Evolutionary conservation across 1,139 yeast species (phyloP), one percentile per base, ranked within the genome.

Genomic region (Magnusiomyces tetraspermus): DNA sequence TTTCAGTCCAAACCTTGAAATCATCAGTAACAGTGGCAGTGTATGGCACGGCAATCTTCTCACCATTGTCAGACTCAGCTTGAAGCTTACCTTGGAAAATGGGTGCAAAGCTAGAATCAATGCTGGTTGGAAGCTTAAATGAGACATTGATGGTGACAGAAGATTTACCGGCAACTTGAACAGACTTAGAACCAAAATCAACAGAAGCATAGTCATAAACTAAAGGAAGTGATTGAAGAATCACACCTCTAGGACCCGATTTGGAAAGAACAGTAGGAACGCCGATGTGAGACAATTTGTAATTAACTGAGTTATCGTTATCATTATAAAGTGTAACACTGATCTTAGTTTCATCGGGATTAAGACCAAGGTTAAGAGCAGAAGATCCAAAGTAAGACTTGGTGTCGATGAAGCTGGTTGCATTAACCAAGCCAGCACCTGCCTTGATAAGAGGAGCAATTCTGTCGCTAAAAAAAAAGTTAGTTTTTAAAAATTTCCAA

Each of bases 351-450:
- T 47, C 15, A 54, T 53, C 40, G 2, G 48, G 22, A 11, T 48
- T 48, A 17, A 50, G 26, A 11, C 54, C 54, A 52, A 61, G 47
- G 55, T 59, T 48, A 50, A 50, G 43, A 11, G 59, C 51, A 17
- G 46, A 52, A 10, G 61, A 54, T 5, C 55, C 37, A 22, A 60
- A 30, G 11, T 40, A 44, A 11, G 72, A 68, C 55, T 70, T 66
- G 55, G 65, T 68, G 59, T 69, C 67, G 57, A 69, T 63, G 59
- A 69, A 61, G 19, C 67, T 67, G 38, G 67, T 67, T 19, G 71
- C 72, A 54, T 68, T 61, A 49, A 69, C 65, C 17, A 71, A 67
- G 41, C 62, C 62, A 15, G 60, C 55, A 42, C 62, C 62, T 49
- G 59, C 61, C 40, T 59, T 61, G 49, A 47, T 55, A 1, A 59